Conservation (phyloP, 78 protist species). For the Parvularia atlantis region DNA sequence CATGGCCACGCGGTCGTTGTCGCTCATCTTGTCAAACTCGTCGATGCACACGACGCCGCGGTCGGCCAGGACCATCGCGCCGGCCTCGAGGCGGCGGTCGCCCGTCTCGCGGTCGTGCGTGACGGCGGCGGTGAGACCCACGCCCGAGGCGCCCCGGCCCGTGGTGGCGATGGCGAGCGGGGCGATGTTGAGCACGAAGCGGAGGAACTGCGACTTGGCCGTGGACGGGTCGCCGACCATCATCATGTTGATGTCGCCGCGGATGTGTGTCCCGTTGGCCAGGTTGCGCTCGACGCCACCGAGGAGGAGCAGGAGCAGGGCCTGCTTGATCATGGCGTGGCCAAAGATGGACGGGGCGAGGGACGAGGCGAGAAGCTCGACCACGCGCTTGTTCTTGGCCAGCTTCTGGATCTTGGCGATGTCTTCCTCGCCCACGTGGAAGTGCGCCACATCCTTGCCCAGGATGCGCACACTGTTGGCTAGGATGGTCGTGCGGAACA, state of each 20-base stretch:
- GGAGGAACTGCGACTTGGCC: slow-evolving; percentile 97
- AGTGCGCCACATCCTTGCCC: slow-evolving; percentile 16
- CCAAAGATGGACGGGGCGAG: slow-evolving; percentile 98
- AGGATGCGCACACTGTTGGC: slow-evolving; percentile 52
- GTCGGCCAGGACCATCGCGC: slow-evolving; percentile 99
- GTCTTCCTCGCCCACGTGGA: slow-evolving; percentile 26
- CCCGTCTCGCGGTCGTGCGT: slow-evolving; percentile 85
- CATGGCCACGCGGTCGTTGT: slow-evolving; percentile 82
- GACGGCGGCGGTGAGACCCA: slow-evolving; percentile 99
- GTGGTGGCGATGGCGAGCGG: slow-evolving; percentile 96
- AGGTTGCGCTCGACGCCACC: slow-evolving; percentile 93
- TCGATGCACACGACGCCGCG: slow-evolving; percentile 96
- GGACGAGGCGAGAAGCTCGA: slow-evolving; percentile 59
- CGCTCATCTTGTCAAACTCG: slow-evolving; percentile 98
- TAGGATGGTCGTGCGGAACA: slow-evolving; percentile 25
- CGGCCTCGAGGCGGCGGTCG: slow-evolving; percentile 96
- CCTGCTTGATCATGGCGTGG: slow-evolving; percentile 74
- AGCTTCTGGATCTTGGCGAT: slow-evolving; percentile 31
- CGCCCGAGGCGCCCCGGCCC: slow-evolving; percentile 98
- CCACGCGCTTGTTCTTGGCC: slow-evolving; percentile 5
- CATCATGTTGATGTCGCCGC: slow-evolving; percentile 84
- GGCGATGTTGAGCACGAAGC: slow-evolving; percentile 82
- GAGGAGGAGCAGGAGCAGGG: slow-evolving; percentile 82
- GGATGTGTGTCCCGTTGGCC: slow-evolving; percentile 73
- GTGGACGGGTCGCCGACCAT: slow-evolving; percentile 99